These are phyloP conservation scores for Pseudohalonectria lignicola DNA, from an alignment of 2,329 filamentous ascomycete genomes.

Conservation along the genomic window DNA sequence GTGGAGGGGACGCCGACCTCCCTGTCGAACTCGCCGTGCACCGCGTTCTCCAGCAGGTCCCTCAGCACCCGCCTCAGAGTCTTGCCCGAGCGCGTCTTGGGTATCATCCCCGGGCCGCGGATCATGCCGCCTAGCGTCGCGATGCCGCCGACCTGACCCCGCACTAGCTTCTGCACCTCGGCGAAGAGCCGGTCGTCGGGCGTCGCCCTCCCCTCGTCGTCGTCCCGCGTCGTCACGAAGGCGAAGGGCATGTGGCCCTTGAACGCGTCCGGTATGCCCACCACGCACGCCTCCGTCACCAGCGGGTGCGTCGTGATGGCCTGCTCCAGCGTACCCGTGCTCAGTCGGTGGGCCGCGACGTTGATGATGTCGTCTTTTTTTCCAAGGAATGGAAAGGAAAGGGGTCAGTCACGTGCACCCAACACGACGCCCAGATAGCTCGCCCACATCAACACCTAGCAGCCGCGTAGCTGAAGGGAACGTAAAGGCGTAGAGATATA, in stretches of 20 bases:
- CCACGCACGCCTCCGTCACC: constrained; percentile 76
- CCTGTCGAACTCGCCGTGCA: constrained; percentile 61
- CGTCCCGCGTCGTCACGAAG: constrained; percentile 57
- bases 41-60: constrained; percentile 75
- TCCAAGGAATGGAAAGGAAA: background rate
- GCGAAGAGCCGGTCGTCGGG: constrained; percentile 29
- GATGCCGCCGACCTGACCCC: constrained; percentile 77
- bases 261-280: constrained; percentile 72
- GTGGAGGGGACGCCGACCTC: constrained; percentile 69
- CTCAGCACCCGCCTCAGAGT: constrained; percentile 72
- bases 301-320: constrained; percentile 71
- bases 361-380: constrained; percentile 76
- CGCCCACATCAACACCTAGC: too few relatives aligned
- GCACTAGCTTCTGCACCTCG: constrained; percentile 65
- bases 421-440: too few relatives aligned
- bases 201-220: too few relatives aligned
- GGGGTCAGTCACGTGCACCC: too few relatives aligned
- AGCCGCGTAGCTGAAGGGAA: constrained; percentile 12
- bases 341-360: constrained; percentile 86
- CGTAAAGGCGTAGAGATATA: constrained; percentile 35
- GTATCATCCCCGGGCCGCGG: constrained; percentile 76
- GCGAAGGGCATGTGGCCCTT: constrained; percentile 92
- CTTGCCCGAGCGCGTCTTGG: constrained; percentile 87
- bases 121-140: constrained; percentile 79
- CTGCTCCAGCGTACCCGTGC: constrained; percentile 84